Evolutionary conservation across 1,284 basidiomycete species (phyloP).

Genomic region (Puccinia hordei): DNA sequence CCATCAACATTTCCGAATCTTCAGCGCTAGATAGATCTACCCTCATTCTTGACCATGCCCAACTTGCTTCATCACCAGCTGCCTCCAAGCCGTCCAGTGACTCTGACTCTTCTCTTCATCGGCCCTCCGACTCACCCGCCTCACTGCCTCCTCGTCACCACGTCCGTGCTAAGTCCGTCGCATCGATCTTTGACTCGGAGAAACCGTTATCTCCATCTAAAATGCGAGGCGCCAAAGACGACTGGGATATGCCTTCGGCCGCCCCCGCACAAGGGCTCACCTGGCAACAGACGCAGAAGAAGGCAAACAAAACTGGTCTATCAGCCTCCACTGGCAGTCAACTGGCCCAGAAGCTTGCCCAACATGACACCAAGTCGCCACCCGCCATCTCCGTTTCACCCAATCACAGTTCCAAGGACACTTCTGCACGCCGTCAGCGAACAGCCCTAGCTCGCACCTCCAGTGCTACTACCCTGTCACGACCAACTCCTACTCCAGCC

Average conservation of each 20-base stretch:
- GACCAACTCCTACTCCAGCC: neutral
- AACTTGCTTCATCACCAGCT: neutral
- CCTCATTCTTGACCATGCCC: neutral
- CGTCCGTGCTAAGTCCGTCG: slow-evolving; percentile 33
- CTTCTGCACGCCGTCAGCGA: slow-evolving; percentile 15
- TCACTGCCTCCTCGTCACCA: slow-evolving; percentile 8
- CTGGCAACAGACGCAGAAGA: slow-evolving; percentile 34
- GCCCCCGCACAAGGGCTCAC: neutral
- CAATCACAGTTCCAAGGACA: neutral
- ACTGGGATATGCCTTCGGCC: slow-evolving; percentile 40
- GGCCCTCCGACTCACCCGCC: neutral
- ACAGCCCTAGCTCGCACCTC: slow-evolving; percentile 21
- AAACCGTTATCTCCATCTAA: neutral
- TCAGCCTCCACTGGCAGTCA: neutral
- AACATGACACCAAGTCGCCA: neutral
- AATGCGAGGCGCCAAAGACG: slow-evolving; percentile 14
- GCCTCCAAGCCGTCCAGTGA: neutral
- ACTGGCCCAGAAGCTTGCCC: neutral
- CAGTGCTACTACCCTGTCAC: neutral
- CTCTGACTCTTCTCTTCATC: neutral
- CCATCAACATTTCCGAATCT: neutral
- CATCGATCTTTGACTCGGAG: slow-evolving; percentile 18
- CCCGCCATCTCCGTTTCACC: neutral
- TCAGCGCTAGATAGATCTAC: neutral
- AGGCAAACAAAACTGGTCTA: neutral